Conservation (phyloP, 345 rosid species). For the Linum usitatissimum region DNA sequence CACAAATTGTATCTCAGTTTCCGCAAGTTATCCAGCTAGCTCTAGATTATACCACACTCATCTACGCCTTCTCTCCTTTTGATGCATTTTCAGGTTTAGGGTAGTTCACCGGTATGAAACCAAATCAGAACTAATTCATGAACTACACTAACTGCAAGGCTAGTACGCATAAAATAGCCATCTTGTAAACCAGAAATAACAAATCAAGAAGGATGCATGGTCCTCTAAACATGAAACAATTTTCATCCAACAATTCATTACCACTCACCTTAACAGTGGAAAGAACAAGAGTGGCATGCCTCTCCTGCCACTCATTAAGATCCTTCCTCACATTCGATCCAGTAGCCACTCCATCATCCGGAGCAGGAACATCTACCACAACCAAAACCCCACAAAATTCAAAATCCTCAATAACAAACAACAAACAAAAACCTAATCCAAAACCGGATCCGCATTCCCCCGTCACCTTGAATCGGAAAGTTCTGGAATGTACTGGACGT, state of each 20-base stretch:
- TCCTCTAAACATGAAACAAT: background rate
- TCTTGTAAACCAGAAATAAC: no score
- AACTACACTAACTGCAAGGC: background rate
- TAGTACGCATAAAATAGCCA: no score
- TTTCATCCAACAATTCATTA: no score
- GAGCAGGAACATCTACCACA: slow-evolving; percentile 38
- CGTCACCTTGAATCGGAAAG: slow-evolving; percentile 62
- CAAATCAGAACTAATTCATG: background rate
- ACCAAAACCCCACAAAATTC: slow-evolving; percentile 14
- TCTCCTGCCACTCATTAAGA: slow-evolving; percentile 93
- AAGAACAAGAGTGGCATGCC: slow-evolving; percentile 89
- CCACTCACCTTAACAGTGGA: slow-evolving; percentile 61
- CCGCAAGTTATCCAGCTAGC: background rate
- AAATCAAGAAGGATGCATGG: background rate
- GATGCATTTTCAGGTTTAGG: background rate
- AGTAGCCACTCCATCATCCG: slow-evolving; percentile 28
- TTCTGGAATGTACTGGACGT: slow-evolving; percentile 73
- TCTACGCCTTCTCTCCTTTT: background rate
- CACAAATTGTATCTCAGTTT: background rate
- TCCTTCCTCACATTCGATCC: slow-evolving; percentile 74
- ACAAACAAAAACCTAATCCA: background rate
- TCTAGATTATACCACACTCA: background rate
- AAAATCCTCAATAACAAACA: background rate
- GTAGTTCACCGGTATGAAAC: background rate
- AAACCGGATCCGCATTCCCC: background rate